Percentiles rank a stretch among this genome's conserved stretches.
These are phyloP conservation scores for Lepidium campestre DNA, from an alignment of 441 rosid genomes.

Conservation along the genomic window DNA sequence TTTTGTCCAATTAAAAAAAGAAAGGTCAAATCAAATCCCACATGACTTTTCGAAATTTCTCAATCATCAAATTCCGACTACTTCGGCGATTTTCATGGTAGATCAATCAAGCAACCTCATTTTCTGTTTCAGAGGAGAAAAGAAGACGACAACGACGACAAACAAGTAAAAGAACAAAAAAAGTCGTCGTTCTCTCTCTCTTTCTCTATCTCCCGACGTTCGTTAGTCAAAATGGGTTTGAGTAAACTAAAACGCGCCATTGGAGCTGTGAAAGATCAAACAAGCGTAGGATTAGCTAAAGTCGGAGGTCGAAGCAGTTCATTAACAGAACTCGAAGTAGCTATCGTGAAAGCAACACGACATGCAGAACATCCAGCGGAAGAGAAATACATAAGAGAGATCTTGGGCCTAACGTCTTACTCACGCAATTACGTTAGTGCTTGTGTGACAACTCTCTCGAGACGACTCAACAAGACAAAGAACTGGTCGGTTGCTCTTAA, in stretches of 20 bases:
- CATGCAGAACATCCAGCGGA: constrained; percentile 82
- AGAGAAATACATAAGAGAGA: constrained; percentile 62
- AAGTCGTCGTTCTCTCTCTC: constrained; percentile 14
- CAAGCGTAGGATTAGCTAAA: constrained; percentile 86
- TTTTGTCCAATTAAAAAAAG: constrained; percentile 3
- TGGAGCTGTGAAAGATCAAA: constrained; percentile 83
- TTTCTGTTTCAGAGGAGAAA: constrained; percentile 19
- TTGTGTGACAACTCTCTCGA: constrained; percentile 47
- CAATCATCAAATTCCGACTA: constrained; percentile 11
- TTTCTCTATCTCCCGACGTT: background rate
- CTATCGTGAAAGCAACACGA: constrained; percentile 81
- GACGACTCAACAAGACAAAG: constrained; percentile 73
- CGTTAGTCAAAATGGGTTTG: constrained; percentile 39
- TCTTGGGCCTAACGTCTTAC: constrained; percentile 59
- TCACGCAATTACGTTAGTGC: constrained; percentile 54
- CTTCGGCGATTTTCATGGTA: constrained; percentile 19
- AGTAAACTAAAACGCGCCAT: constrained; percentile 63
- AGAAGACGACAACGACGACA: constrained; percentile 24
- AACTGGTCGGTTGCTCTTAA: constrained; percentile 89
- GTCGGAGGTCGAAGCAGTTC: constrained; percentile 56
- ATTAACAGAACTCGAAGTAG: constrained; percentile 66
- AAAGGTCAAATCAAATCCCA: constrained; percentile 4
- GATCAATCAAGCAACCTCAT: constrained; percentile 8
- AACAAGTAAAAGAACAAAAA: background rate
- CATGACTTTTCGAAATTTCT: background rate